phyloP scores from a whole-genome alignment of 1,284 basidiomycete genomes.

The Coniferiporia sulphurascens region DNA sequence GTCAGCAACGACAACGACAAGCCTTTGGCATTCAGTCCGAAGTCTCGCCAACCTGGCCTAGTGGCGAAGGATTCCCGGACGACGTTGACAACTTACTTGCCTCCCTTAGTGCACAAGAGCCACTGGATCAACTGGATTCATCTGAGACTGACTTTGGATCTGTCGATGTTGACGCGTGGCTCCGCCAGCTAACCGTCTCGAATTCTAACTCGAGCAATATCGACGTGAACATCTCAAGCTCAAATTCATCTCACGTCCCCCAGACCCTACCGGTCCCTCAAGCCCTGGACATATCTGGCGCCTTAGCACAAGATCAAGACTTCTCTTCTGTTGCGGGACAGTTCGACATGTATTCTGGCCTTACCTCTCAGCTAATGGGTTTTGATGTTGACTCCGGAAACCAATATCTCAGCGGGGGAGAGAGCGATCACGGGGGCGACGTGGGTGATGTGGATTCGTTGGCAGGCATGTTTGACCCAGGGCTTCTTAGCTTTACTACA shows the following conservation, averaged over 20 bases:
- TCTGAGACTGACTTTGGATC: constrained; percentile 7
- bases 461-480: constrained; percentile 1
- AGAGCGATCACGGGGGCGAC: not conserved
- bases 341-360: constrained; percentile 1
- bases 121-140: not conserved
- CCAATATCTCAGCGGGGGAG: constrained; percentile 5
- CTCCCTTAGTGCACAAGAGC: not conserved
- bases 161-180: constrained; percentile 15
- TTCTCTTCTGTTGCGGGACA: not conserved
- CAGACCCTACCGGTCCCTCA: constrained; percentile 6
- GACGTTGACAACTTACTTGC: not conserved
- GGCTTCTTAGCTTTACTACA: not conserved
- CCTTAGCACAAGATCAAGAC: constrained; percentile 6
- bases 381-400: constrained; percentile 10
- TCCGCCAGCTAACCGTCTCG: constrained; percentile 10
- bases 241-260: not conserved
- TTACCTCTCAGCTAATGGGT: constrained; percentile 9
- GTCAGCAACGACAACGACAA: not conserved
- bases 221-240: not conserved
- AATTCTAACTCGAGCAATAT: not conserved
- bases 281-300: constrained; percentile 11
- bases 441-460: not conserved
- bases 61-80: constrained; percentile 3
- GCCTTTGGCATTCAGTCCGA: constrained; percentile 1
- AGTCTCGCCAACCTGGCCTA: constrained; percentile 1